A percentile compares a stretch with the other conserved stretches of the same genome.
Conservation (phyloP, 1,284 basidiomycete species). For the Taiwanofungus camphoratus region DNA sequence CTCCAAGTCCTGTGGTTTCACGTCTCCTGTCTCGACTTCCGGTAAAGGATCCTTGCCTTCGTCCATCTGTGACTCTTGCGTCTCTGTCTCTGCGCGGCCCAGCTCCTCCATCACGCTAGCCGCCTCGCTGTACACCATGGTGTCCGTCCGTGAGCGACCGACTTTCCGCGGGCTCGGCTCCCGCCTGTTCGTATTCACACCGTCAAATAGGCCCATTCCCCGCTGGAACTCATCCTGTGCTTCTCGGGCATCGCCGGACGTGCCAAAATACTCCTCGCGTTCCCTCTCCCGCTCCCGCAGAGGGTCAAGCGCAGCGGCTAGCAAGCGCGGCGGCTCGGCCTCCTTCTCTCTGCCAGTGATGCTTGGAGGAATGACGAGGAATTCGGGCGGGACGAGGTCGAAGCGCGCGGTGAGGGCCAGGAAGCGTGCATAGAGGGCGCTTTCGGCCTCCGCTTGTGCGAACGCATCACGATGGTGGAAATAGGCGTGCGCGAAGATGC, state of each 20-base stretch:
- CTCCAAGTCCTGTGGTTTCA: too few relatives aligned
- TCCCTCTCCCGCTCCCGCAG: conserved; percentile 14
- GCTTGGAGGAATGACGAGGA: conserved; percentile 70
- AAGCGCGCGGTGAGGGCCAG: conserved; percentile 77
- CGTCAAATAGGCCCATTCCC: not conserved
- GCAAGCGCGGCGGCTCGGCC: conserved; percentile 42
- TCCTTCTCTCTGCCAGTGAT: conserved; percentile 23
- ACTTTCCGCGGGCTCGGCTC: conserved; percentile 42
- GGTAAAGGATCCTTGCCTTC: not conserved
- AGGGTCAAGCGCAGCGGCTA: conserved; percentile 40
- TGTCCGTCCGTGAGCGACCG: conserved; percentile 65
- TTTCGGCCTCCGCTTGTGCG: conserved; percentile 86
- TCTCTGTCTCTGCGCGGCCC: conserved; percentile 25
- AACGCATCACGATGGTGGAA: conserved; percentile 91
- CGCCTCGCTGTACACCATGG: conserved; percentile 68
- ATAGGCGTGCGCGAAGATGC: conserved; percentile 95
- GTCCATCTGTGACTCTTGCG: not conserved
- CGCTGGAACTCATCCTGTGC: conserved; percentile 25
- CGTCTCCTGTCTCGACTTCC: not conserved
- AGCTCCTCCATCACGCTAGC: conserved; percentile 38
- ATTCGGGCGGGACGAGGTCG: conserved; percentile 75
- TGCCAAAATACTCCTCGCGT: conserved; percentile 17
- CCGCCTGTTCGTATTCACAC: not conserved
- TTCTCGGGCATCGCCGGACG: too few relatives aligned
- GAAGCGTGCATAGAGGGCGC: conserved; percentile 88